Conservation (phyloP, 2,329 filamentous ascomycete genomes). For the Pseudonectria foliicola region DNA sequence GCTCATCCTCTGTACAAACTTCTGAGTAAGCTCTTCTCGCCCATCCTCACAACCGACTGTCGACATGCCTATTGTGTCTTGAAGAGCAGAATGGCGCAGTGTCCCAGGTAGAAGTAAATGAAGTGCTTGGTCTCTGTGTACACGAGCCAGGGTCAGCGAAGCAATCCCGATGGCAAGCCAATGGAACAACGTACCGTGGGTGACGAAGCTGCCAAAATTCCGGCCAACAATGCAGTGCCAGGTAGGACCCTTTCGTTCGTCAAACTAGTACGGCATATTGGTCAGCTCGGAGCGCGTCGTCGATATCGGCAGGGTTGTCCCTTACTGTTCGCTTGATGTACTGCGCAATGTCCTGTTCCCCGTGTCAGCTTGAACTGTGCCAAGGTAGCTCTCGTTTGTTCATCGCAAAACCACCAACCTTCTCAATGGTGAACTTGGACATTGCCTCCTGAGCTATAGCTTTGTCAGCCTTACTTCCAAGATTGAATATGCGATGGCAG, state of each 20-base stretch:
- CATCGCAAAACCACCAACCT: conserved; percentile 31
- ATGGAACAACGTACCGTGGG: conserved; percentile 64
- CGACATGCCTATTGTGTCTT: conserved; percentile 75
- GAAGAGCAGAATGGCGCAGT: conserved; percentile 96
- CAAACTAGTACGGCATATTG: conserved; percentile 57
- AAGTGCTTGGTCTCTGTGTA: conserved; percentile 95
- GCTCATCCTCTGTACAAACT: too few relatives aligned
- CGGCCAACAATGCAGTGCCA: conserved; percentile 99
- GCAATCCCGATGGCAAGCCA: neutral
- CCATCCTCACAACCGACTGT: conserved; percentile 19
- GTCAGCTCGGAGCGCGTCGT: conserved; percentile 4
- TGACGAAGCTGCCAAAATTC: conserved; percentile 99
- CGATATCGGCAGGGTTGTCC: conserved; percentile 2
- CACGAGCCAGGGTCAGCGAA: too few relatives aligned
- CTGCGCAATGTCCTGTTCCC: conserved; percentile 77
- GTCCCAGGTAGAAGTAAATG: conserved; percentile 99
- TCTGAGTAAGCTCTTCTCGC: too few relatives aligned
- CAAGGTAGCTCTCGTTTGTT: too few relatives aligned
- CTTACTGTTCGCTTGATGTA: conserved; percentile 86
- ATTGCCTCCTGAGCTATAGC: conserved; percentile 53
- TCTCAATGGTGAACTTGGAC: conserved; percentile 56
- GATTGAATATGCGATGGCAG: conserved; percentile 2
- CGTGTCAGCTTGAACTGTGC: conserved; percentile 10
- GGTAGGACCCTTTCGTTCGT: conserved; percentile 92
- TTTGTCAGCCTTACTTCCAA: conserved; percentile 18